phyloP scores from a whole-genome alignment of 257 asterid genomes.

The Galeopsis tetrahit region DNA sequence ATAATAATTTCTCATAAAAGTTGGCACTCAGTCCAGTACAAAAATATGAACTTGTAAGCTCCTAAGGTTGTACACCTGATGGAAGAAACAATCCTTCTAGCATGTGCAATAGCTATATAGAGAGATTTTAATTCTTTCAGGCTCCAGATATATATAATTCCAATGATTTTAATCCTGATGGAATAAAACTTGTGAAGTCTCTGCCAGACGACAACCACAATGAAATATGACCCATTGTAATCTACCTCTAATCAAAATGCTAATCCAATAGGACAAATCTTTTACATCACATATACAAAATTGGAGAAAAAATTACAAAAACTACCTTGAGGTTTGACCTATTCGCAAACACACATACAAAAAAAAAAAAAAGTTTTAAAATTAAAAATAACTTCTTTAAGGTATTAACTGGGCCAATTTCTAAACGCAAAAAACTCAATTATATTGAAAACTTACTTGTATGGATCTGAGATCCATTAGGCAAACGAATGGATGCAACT shows the following conservation, averaged over 20 bases:
- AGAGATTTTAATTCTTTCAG: background rate
- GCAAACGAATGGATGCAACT: slow-evolving; percentile 50
- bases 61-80: background rate
- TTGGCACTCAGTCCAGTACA: background rate
- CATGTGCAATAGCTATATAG: background rate
- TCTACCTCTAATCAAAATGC: background rate
- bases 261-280: background rate
- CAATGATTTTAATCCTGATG: too few species aligned
- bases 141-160: background rate
- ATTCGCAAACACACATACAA: background rate
- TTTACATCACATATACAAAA: background rate
- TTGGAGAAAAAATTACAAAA: background rate
- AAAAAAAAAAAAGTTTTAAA: too few species aligned
- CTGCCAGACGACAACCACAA: background rate
- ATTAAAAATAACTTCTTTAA: too few species aligned
- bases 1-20: background rate
- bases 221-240: background rate
- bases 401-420: background rate
- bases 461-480: slow-evolving; percentile 70
- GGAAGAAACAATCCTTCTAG: background rate
- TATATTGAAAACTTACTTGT: slow-evolving; percentile 53
- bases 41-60: background rate
- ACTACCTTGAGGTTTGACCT: background rate
- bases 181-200: background rate
- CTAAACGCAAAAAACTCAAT: slow-evolving; percentile 1